Percentiles rank a stretch among this genome's conserved stretches.
Evolutionary conservation across 805 yeast genomes (phyloP).

Genomic region (Monosporozyma solicola): DNA sequence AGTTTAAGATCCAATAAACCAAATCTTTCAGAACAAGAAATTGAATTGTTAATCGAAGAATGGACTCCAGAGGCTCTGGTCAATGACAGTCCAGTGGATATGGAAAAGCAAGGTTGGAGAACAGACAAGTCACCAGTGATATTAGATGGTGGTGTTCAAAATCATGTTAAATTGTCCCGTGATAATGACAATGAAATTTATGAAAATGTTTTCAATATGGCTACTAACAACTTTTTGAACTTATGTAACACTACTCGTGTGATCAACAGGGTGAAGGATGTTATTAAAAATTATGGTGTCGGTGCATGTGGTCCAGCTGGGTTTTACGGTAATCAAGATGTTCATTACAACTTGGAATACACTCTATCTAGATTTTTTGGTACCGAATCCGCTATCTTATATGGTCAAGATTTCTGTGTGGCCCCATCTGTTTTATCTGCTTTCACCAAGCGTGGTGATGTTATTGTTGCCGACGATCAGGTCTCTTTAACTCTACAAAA

Average conservation of each 20-base stretch:
- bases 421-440: conserved; percentile 86
- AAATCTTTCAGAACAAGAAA: conserved; percentile 49
- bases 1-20: conserved; percentile 66
- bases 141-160: conserved; percentile 41
- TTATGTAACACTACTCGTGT: conserved; percentile 43
- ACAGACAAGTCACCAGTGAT: conserved; percentile 55
- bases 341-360: conserved; percentile 70
- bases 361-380: conserved; percentile 68
- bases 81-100: conserved; percentile 34
- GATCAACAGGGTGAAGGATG: conserved; percentile 43
- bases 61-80: conserved; percentile 90
- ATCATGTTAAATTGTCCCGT: conserved; percentile 20
- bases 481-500: conserved; percentile 73
- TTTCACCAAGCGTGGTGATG: conserved; percentile 90
- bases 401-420: conserved; percentile 88
- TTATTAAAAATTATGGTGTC: conserved; percentile 70
- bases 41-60: conserved; percentile 75
- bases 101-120: conserved; percentile 45
- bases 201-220: conserved; percentile 48
- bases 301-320: conserved; percentile 99
- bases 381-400: conserved; percentile 69
- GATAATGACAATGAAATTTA: conserved; percentile 24
- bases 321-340: conserved; percentile 92
- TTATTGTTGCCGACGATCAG: conserved; percentile 77
- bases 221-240: conserved; percentile 64